Conservation (phyloP, 2,329 filamentous ascomycete genomes). For the Didymella keratinophila region DNA sequence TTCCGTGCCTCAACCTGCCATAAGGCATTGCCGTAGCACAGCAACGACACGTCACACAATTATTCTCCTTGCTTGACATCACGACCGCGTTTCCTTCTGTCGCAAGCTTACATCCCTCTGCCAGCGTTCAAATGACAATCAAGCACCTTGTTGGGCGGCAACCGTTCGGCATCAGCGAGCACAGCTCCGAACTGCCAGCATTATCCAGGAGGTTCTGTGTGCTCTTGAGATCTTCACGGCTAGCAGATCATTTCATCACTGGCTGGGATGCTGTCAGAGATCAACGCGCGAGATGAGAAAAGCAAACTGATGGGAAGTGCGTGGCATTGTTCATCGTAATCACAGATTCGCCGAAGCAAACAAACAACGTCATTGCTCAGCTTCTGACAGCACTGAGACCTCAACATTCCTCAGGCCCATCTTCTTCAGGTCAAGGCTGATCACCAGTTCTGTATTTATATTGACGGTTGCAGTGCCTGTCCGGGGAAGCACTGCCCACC, state of each 20-base stretch:
- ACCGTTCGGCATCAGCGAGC: constrained; percentile 10
- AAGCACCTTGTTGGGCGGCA: not conserved
- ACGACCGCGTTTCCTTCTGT: not conserved
- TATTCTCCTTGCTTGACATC: not conserved
- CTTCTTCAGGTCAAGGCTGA: not conserved
- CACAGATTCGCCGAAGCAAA: constrained; percentile 17
- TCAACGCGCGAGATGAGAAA: constrained; percentile 21
- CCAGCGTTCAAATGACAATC: not conserved
- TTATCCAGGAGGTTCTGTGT: constrained; percentile 23
- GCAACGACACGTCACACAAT: constrained; percentile 11
- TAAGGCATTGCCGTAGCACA: constrained; percentile 4
- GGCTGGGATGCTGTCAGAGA: constrained; percentile 17
- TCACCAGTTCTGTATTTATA: not conserved
- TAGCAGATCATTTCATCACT: constrained; percentile 39
- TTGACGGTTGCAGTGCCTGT: constrained; percentile 2
- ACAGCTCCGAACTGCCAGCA: constrained; percentile 11
- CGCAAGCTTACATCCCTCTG: not conserved
- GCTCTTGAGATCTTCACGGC: constrained; percentile 32
- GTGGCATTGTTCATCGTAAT: constrained; percentile 32
- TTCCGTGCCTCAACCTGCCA: constrained; percentile 3
- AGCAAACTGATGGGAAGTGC: constrained; percentile 18
- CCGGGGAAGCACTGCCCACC: constrained; percentile 8
- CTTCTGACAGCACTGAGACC: constrained; percentile 9
- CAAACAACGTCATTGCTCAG: constrained; percentile 15
- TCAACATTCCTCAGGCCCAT: constrained; percentile 1